Percentiles rank a stretch among this genome's conserved stretches.
phyloP scores from a whole-genome alignment of 1,284 basidiomycete species.

The Puccinia novopanici region DNA sequence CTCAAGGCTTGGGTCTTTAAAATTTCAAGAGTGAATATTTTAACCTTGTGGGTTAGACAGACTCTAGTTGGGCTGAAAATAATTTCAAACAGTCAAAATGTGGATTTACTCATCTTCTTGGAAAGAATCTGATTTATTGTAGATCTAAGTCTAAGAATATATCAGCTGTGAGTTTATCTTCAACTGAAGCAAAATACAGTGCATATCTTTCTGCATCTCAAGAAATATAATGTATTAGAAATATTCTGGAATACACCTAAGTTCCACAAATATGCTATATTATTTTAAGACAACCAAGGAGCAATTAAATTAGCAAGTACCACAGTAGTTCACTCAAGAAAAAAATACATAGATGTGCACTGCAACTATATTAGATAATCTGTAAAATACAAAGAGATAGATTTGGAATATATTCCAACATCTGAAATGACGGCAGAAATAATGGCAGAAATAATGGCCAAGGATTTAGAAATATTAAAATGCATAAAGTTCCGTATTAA shows the following conservation, averaged over 20 bases:
- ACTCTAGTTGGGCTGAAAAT: slow-evolving; percentile 46
- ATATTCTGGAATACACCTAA: no score
- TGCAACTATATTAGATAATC: slow-evolving; percentile 37
- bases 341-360: slow-evolving; percentile 37
- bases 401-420: no score
- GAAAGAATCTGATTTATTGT: no score
- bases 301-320: no score
- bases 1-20: slow-evolving; percentile 24
- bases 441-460: slow-evolving; percentile 32
- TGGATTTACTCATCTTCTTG: background rate
- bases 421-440: slow-evolving; percentile 43
- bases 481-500: slow-evolving; percentile 22
- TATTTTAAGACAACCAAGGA: no score
- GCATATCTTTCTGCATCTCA: no score
- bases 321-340: slow-evolving; percentile 44
- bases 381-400: no score
- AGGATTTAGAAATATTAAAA: slow-evolving; percentile 39
- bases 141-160: no score
- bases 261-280: no score
- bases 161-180: no score
- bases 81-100: slow-evolving; percentile 14
- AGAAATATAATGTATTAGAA: no score
- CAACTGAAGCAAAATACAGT: no score
- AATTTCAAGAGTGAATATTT: slow-evolving; percentile 10
- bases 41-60: slow-evolving; percentile 24